A percentile compares a stretch with the other conserved stretches of the same genome.
phyloP scores from a whole-genome alignment of 2,329 filamentous ascomycete species.

The Fragosphaeria purpurea region DNA sequence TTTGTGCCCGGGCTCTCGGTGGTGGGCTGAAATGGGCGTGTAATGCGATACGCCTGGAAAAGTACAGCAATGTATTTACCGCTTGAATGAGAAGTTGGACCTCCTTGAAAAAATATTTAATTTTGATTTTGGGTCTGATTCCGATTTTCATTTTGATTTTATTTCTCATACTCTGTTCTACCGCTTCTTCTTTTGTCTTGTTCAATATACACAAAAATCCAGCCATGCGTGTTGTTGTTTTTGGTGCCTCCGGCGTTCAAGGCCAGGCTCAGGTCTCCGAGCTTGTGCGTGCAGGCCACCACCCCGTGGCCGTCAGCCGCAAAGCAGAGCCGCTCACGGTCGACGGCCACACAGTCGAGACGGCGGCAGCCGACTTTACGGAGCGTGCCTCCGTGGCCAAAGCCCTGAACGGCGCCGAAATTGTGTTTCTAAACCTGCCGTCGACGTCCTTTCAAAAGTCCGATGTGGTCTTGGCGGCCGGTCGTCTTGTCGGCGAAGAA shows the following conservation, averaged over 20 bases:
- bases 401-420: constrained; percentile 12
- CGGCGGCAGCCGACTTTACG: constrained; percentile 14
- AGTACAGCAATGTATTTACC: too few relatives aligned
- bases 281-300: constrained; percentile 14
- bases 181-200: too few relatives aligned
- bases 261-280: constrained; percentile 18
- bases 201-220: too few relatives aligned
- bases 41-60: too few relatives aligned
- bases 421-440: constrained; percentile 19
- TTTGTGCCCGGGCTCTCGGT: not conserved
- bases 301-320: constrained; percentile 19
- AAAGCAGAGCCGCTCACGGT: constrained; percentile 13
- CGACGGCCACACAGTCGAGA: constrained; percentile 13
- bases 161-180: too few relatives aligned
- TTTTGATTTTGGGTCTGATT: too few relatives aligned
- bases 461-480: constrained; percentile 42
- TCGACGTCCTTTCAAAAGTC: constrained; percentile 18
- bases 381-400: constrained; percentile 7
- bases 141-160: too few relatives aligned
- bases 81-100: too few relatives aligned
- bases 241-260: constrained; percentile 20
- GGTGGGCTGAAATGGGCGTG: not conserved
- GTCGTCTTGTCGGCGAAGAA: constrained; percentile 46
- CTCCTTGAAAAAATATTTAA: too few relatives aligned
- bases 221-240: constrained; percentile 19